These are phyloP conservation scores for Solanum hybrid DNA, from an alignment of 305 asterid genomes.

Conservation along the genomic window DNA sequence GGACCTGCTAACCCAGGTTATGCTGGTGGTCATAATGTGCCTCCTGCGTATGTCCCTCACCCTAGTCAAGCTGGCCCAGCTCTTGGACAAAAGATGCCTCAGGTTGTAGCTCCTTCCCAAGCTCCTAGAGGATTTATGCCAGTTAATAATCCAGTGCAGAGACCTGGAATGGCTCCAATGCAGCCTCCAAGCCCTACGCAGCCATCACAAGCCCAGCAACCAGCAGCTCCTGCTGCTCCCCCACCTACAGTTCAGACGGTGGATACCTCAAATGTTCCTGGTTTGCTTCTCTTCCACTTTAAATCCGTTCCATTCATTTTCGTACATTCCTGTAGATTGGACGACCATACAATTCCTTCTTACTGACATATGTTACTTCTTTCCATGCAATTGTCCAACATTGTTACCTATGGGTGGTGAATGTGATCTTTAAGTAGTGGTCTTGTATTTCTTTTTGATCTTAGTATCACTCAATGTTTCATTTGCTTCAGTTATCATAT, in stretches of 20 bases:
- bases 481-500: background rate
- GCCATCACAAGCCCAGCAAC: constrained; percentile 46
- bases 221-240: constrained; percentile 79
- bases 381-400: background rate
- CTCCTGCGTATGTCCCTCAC: constrained; percentile 44
- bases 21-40: constrained; percentile 58
- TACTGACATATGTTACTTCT: background rate
- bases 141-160: constrained; percentile 40
- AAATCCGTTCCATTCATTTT: background rate
- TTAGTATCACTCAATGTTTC: background rate
- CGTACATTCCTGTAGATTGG: background rate
- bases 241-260: constrained; percentile 97
- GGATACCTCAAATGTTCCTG: constrained; percentile 93
- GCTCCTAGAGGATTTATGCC: constrained; percentile 71
- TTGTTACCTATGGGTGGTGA: background rate
- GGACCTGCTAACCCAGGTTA: constrained; percentile 49
- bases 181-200: constrained; percentile 81
- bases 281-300: constrained; percentile 25
- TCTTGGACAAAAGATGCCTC: constrained; percentile 57
- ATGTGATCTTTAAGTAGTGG: background rate
- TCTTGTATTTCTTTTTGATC: background rate
- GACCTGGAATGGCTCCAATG: constrained; percentile 62
- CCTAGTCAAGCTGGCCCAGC: constrained; percentile 49
- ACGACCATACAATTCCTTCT: background rate
- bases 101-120: constrained; percentile 50